phyloP scores from a whole-genome alignment of 164 flowering plant species.

The Litsea cubeba region DNA sequence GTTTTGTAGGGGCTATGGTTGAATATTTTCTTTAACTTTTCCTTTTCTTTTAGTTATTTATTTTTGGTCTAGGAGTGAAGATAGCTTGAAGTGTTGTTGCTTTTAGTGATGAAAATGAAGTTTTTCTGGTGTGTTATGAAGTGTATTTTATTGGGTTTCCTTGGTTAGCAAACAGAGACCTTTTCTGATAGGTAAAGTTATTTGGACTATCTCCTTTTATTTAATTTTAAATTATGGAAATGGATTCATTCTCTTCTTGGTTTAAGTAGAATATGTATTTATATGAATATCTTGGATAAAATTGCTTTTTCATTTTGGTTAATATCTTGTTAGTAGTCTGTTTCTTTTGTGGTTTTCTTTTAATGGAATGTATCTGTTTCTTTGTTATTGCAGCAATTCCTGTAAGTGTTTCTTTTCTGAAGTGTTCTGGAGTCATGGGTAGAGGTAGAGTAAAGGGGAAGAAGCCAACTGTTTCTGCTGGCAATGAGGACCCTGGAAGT shows the following conservation, averaged over 20 bases:
- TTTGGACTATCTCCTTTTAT: no score
- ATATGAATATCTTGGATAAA: not conserved
- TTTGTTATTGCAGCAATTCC: conserved; percentile 20
- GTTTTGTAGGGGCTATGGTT: not conserved
- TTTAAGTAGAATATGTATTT: no score
- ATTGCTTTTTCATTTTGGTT: not conserved
- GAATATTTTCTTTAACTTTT: no score
- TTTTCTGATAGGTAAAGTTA: no score
- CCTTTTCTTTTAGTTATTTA: not conserved
- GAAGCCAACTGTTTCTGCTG: conserved; percentile 37
- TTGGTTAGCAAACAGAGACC: no score
- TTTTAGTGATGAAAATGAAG: not conserved
- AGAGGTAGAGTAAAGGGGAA: conserved; percentile 82
- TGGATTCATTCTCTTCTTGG: no score
- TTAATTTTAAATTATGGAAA: no score
- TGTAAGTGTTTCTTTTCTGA: conserved; percentile 10
- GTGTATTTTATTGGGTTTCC: not conserved
- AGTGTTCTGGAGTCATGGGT: conserved; percentile 38
- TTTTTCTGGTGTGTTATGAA: no score
- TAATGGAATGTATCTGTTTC: not conserved
- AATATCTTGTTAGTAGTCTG: not conserved
- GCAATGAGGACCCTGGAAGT: conserved; percentile 60
- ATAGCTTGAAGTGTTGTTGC: not conserved
- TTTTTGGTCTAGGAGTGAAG: no score
- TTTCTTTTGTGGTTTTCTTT: no score